Evolutionary conservation across 805 yeast species (phyloP).

Genomic region (Starmerella floris): DNA sequence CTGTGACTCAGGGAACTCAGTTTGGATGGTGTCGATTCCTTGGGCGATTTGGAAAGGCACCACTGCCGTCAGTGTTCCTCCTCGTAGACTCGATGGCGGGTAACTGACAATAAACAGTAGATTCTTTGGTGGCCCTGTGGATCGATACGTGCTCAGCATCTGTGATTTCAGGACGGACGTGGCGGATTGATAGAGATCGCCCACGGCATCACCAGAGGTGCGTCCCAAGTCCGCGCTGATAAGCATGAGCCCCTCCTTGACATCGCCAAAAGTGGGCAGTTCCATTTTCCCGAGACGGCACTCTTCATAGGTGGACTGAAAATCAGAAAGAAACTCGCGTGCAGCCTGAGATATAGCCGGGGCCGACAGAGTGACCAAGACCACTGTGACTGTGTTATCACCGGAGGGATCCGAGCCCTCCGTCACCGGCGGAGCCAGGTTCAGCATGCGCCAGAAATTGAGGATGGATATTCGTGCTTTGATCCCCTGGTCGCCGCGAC

Average conservation of each 20-base stretch:
- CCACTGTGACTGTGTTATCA: slow-evolving; percentile 12
- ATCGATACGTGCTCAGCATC: slow-evolving; percentile 2
- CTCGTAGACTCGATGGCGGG: slow-evolving; percentile 15
- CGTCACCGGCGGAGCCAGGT: slow-evolving; percentile 26
- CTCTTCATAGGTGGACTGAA: slow-evolving; percentile 27
- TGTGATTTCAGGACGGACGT: slow-evolving; percentile 16
- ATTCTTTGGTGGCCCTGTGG: neutral
- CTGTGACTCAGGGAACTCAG: slow-evolving; percentile 13
- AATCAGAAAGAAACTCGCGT: slow-evolving; percentile 15
- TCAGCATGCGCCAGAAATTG: slow-evolving; percentile 31
- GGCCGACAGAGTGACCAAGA: slow-evolving; percentile 20
- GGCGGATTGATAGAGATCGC: slow-evolving; percentile 20
- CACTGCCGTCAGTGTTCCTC: slow-evolving; percentile 11
- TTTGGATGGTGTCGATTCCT: slow-evolving; percentile 18
- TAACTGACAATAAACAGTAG: slow-evolving; percentile 10
- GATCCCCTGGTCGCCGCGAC: slow-evolving; percentile 22
- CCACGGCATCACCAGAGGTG: slow-evolving; percentile 19
- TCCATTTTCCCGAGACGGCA: slow-evolving; percentile 26
- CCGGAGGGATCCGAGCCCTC: slow-evolving; percentile 8
- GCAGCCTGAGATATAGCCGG: slow-evolving; percentile 12
- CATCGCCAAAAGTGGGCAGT: slow-evolving; percentile 19
- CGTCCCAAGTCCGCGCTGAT: slow-evolving; percentile 18
- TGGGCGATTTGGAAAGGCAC: slow-evolving; percentile 22
- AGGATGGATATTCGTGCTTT: slow-evolving; percentile 30
- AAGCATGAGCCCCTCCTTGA: slow-evolving; percentile 15